Evolutionary conservation across 306 rosid genomes (phyloP).

Genomic region (Acacia acuminata): DNA sequence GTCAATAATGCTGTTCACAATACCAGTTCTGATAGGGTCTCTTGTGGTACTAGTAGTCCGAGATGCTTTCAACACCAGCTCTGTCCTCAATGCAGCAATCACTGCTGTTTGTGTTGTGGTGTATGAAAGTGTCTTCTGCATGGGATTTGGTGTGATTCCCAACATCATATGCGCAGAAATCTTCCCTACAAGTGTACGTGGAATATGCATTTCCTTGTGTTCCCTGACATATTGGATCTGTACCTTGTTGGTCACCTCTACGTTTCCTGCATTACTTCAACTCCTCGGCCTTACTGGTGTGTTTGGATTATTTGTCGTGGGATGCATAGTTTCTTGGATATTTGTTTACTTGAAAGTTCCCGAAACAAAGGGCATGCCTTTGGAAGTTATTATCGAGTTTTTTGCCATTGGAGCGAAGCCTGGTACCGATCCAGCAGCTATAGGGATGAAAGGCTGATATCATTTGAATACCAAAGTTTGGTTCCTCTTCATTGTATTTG

Average conservation of each 20-base stretch:
- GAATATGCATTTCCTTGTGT: slow-evolving; percentile 67
- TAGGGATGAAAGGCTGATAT: slow-evolving; percentile 39
- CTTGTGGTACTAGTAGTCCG: slow-evolving; percentile 53
- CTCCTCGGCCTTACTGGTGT: slow-evolving; percentile 60
- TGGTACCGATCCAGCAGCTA: slow-evolving; percentile 44
- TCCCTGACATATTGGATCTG: slow-evolving; percentile 66
- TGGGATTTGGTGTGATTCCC: slow-evolving; percentile 69
- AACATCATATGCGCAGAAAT: slow-evolving; percentile 70
- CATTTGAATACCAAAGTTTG: neutral
- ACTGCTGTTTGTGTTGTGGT: slow-evolving; percentile 49
- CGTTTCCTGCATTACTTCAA: slow-evolving; percentile 55
- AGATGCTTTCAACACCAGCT: slow-evolving; percentile 37
- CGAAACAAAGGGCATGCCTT: slow-evolving; percentile 83
- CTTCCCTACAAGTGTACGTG: slow-evolving; percentile 67
- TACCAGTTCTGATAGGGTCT: slow-evolving; percentile 58
- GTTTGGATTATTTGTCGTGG: slow-evolving; percentile 51
- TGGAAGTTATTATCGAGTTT: slow-evolving; percentile 74
- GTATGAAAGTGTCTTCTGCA: slow-evolving; percentile 64
- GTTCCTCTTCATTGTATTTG: neutral
- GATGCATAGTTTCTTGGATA: slow-evolving; percentile 61
- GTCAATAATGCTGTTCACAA: slow-evolving; percentile 61
- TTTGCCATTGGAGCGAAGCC: slow-evolving; percentile 63
- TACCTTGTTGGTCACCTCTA: slow-evolving; percentile 54
- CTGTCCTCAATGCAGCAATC: slow-evolving; percentile 47
- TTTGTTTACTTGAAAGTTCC: slow-evolving; percentile 73